phyloP scores from a whole-genome alignment of 2,329 filamentous ascomycete genomes.

The Cercospora nicotianae region DNA sequence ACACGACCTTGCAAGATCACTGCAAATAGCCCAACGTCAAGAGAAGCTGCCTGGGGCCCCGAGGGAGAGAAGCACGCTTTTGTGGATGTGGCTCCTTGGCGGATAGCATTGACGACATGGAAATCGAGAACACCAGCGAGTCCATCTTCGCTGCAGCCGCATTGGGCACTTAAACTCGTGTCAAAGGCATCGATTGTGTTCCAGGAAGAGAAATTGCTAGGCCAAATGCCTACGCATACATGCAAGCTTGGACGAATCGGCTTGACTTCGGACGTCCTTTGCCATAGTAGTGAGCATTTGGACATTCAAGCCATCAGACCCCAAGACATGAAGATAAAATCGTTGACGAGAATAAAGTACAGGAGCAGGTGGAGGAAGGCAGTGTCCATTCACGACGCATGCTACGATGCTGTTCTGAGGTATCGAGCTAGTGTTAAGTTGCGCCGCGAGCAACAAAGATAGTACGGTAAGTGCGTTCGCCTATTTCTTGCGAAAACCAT shows the following conservation, averaged over 20 bases:
- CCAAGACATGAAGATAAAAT: too few relatives aligned
- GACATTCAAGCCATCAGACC: too few relatives aligned
- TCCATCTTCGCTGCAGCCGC: not conserved
- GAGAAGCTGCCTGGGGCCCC: not conserved
- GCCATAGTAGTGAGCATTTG: too few relatives aligned
- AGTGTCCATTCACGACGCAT: too few relatives aligned
- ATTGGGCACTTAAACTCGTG: not conserved
- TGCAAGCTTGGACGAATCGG: not conserved
- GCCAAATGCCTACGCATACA: not conserved
- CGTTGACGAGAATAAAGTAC: too few relatives aligned
- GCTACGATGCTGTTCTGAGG: too few relatives aligned
- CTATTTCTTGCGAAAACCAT: too few relatives aligned
- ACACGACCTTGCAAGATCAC: not conserved
- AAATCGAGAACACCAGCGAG: not conserved
- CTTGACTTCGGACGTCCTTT: not conserved
- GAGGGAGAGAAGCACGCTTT: not conserved
- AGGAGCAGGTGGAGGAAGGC: too few relatives aligned
- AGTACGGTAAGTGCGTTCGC: too few relatives aligned
- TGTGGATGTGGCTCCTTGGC: not conserved
- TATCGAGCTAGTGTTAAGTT: too few relatives aligned
- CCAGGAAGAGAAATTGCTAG: not conserved
- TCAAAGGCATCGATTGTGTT: not conserved
- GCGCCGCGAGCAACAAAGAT: too few relatives aligned
- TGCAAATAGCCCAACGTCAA: not conserved
- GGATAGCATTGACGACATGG: too few relatives aligned